Evolutionary conservation across 2,329 filamentous ascomycete genomes (phyloP), one percentile per base, ranked within the genome.

Genomic region (Aspergillus awamori): DNA sequence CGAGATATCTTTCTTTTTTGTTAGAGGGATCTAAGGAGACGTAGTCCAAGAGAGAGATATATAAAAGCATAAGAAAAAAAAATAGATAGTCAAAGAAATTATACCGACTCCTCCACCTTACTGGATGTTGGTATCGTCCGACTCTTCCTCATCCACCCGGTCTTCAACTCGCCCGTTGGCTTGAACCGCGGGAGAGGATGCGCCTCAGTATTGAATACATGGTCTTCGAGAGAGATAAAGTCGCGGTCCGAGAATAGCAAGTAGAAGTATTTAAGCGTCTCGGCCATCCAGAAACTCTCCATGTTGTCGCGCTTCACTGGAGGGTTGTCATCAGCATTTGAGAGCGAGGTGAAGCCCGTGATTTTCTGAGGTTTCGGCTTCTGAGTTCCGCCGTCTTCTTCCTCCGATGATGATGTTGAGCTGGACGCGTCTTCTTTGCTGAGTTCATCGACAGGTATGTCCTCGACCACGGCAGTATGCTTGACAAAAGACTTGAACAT

Each of bases 241-340:
- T 96, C 91, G 65, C 89, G 83, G 4, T 91, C 88, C 2, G 92
- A 93, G 79, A 99, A 99, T 36, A 99, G 83, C 43, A 99, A 86
- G 76, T 97, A 99, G 75, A 99, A 90, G 76, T 99, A 99, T 79
- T 99, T 99, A 48, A 99, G 82, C 22, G 95, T 99, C 80, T 99
- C 95, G 51, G 95, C 93, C 82, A 99, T 86, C 95, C 95, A 99
- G 80, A 98, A 98, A 74, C 92, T 96, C 80, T 99, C 95, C 94
- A 99, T 97, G 69, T 98, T 98, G 77, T 99, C 94, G 62, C 87
- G 84, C 49, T 82, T 80, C 13, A 81, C 76, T 0, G 92, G 87
- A 20, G 93, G 93, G 8, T 95, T 78, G 5, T 79, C 77, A 66
- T 89, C 88, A 26, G 93, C 93, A 72, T 96, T 87, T 17, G 83